phyloP scores from a whole-genome alignment of 257 asterid species.

The Nicotiana otophora region DNA sequence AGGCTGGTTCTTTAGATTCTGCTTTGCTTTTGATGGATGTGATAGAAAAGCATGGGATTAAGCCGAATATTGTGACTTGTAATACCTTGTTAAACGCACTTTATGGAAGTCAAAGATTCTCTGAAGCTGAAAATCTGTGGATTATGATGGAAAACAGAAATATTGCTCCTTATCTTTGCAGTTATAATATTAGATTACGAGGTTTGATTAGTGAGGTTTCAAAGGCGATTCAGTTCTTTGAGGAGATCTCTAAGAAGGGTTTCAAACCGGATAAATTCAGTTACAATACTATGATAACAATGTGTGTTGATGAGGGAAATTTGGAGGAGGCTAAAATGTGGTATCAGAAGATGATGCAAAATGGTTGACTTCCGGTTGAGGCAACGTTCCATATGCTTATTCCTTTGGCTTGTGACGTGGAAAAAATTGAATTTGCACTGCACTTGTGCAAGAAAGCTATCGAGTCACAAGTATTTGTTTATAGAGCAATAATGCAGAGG shows the following conservation, averaged over 20 bases:
- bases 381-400: conserved; percentile 28
- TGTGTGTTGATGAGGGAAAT: conserved; percentile 27
- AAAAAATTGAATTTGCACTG: conserved; percentile 33
- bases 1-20: conserved; percentile 27
- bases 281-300: conserved; percentile 40
- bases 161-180: conserved; percentile 25
- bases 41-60: conserved; percentile 28
- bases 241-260: conserved; percentile 30
- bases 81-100: conserved; percentile 27
- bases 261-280: conserved; percentile 30
- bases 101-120: conserved; percentile 14
- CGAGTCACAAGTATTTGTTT: too few species aligned
- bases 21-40: conserved; percentile 34
- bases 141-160: conserved; percentile 36
- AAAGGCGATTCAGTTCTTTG: conserved; percentile 28
- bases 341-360: conserved; percentile 26
- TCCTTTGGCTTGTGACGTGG: conserved; percentile 33
- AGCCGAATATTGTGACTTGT: conserved; percentile 25
- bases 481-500: too few species aligned
- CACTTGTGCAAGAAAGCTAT: conserved; percentile 29
- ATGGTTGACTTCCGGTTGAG: conserved; percentile 17
- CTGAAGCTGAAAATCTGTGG: conserved; percentile 44
- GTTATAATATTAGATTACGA: conserved; percentile 35
- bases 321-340: conserved; percentile 36
- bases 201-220: conserved; percentile 27